phyloP scores from a whole-genome alignment of 176 grass and related monocot species.

The Zea mays region Zm-B73-REFERENCE-NAM-5.0 NC_050099.1:98272501-98273000 shows the following conservation, averaged over 20 bases:
- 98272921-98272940: neutral
- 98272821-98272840: neutral
- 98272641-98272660: constrained; percentile 3
- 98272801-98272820: neutral
- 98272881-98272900: neutral
- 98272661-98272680: constrained; percentile 15
- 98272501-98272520: neutral
- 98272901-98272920: neutral
- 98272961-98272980: no score
- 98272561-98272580: neutral
- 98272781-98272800: neutral
- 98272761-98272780: constrained; percentile 26
- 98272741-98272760: constrained; percentile 20
- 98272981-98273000: no score
- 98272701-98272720: neutral
- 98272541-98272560: neutral
- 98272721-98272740: neutral
- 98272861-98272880: neutral
- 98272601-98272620: neutral
- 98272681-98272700: constrained; percentile 12
- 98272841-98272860: neutral
- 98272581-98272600: neutral
- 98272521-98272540: neutral
- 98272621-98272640: constrained; percentile 3
- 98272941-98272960: neutral